These are phyloP conservation scores for Phytophthora multivora DNA, from an alignment of 352 stramenopile species.

Conservation along the genomic window DNA sequence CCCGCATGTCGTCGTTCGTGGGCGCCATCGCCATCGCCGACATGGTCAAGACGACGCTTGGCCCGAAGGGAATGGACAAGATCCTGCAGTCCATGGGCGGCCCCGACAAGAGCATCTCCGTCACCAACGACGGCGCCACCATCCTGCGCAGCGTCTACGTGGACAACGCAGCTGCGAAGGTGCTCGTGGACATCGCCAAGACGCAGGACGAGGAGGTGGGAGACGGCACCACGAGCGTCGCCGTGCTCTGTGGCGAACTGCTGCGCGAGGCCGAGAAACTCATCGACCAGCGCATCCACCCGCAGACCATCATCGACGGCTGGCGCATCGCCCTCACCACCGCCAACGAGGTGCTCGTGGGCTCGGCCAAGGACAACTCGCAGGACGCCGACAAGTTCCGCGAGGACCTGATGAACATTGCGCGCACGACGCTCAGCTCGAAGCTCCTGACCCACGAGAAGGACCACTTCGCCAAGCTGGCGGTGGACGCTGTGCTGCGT, in stretches of 20 bases:
- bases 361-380: constrained; percentile 83
- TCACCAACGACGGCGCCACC: constrained; percentile 99
- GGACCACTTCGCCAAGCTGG: constrained; percentile 96
- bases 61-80: constrained; percentile 99
- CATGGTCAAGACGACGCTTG: constrained; percentile 99
- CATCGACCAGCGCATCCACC: constrained; percentile 96
- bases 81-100: constrained; percentile 96
- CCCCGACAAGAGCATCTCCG: constrained; percentile 89
- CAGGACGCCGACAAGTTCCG: constrained; percentile 88
- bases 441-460: constrained; percentile 99
- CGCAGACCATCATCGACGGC: constrained; percentile 98
- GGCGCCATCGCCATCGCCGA: constrained; percentile 99
- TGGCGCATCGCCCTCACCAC: constrained; percentile 94
- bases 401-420: constrained; percentile 97
- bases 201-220: constrained; percentile 99
- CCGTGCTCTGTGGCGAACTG: constrained; percentile 97
- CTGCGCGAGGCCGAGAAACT: constrained; percentile 97
- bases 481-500: constrained; percentile 96
- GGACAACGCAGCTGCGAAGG: constrained; percentile 98
- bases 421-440: constrained; percentile 96
- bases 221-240: constrained; percentile 98
- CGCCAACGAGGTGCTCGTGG: constrained; percentile 91
- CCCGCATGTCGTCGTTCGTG: constrained; percentile 98
- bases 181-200: constrained; percentile 99
- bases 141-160: constrained; percentile 98